Percentiles rank a stretch among this genome's conserved stretches.
Evolutionary conservation across 768 basidiomycete species (phyloP).

Genomic region (Mycena metata): DNA sequence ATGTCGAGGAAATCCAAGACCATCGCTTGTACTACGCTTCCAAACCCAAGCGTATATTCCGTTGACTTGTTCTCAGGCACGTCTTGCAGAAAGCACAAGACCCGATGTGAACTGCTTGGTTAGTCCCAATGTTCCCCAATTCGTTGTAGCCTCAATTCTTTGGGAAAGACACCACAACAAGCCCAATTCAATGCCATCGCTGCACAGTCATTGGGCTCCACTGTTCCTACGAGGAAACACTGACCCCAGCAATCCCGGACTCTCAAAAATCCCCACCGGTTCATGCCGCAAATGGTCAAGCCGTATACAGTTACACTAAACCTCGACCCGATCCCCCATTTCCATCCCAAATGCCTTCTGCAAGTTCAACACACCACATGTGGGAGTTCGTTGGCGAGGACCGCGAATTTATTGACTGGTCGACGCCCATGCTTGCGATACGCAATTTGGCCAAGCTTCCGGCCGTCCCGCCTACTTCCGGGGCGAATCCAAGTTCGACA

Average conservation of each 20-base stretch:
- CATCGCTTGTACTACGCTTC: conserved; percentile 46
- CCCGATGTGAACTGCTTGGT: conserved; percentile 60
- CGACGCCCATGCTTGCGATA: conserved; percentile 57
- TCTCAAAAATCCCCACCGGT: not conserved
- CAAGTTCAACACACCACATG: conserved; percentile 12
- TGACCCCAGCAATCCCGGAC: not conserved
- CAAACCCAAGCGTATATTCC: too few relatives aligned
- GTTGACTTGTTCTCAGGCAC: conserved; percentile 18
- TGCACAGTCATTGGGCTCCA: conserved; percentile 56
- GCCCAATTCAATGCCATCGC: conserved; percentile 52
- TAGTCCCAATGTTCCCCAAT: conserved; percentile 30
- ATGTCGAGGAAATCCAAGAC: conserved; percentile 51
- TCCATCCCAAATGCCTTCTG: conserved; percentile 15
- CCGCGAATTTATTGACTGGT: conserved; percentile 52
- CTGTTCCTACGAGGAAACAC: conserved; percentile 54
- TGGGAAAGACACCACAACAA: conserved; percentile 14
- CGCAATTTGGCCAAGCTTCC: conserved; percentile 50
- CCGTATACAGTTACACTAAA: not conserved
- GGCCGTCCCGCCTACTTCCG: conserved; percentile 36
- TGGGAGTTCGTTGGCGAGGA: conserved; percentile 55
- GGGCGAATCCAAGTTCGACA: too few relatives aligned
- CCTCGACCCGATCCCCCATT: not conserved
- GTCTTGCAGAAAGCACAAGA: conserved; percentile 60
- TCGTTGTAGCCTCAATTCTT: conserved; percentile 21
- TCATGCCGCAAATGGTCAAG: not conserved